Conservation (phyloP, 305 asterid species). For the Fraxinus dipetala region DNA sequence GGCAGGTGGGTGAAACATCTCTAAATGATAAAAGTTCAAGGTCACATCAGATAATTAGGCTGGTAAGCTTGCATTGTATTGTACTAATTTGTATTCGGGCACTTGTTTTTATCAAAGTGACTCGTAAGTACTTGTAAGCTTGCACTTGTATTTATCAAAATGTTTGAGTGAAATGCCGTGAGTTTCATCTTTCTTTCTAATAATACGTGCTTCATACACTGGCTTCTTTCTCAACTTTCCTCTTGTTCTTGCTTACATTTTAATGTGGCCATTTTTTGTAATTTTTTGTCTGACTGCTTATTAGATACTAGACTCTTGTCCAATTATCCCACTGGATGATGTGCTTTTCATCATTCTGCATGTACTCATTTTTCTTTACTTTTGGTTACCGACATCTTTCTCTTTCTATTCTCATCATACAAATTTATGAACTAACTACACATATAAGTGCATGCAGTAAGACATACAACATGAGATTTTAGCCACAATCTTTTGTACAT, state of each 20-base stretch:
- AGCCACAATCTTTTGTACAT: background rate
- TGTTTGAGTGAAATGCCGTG: background rate
- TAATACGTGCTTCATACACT: background rate
- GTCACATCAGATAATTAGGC: constrained; percentile 93
- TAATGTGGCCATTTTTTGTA: background rate
- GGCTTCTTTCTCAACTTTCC: background rate
- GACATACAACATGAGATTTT: no score
- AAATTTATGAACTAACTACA: background rate
- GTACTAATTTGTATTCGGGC: background rate
- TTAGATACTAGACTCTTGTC: background rate
- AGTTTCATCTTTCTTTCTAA: background rate
- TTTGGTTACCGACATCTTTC: background rate
- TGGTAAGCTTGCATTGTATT: constrained; percentile 47
- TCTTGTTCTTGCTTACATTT: background rate
- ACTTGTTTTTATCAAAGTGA: background rate
- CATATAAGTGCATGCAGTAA: background rate
- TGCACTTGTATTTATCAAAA: background rate
- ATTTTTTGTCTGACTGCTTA: background rate
- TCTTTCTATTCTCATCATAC: background rate
- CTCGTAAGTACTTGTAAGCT: background rate
- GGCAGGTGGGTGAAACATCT: constrained; percentile 93
- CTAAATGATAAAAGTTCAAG: constrained; percentile 92
- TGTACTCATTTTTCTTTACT: background rate
- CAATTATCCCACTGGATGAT: background rate
- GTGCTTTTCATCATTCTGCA: background rate